phyloP scores from a whole-genome alignment of 208 protist species.

The Acanthamoeba sp. region DNA sequence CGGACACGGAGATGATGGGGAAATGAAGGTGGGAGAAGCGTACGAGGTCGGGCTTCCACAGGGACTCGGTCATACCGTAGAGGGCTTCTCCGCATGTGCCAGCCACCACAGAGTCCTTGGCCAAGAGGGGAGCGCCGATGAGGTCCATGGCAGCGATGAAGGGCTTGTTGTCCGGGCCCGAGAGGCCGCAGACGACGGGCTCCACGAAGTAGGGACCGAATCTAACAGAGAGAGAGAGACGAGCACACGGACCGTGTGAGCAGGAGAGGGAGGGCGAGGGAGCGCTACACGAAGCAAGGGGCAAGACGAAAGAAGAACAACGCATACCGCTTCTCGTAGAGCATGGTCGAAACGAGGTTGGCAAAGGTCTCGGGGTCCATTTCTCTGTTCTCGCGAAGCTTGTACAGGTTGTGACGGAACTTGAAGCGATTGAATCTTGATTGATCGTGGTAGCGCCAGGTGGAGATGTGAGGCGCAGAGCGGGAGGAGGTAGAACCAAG shows the following conservation, averaged over 20 bases:
- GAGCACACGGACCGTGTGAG: background rate
- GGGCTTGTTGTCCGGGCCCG: slow-evolving; percentile 93
- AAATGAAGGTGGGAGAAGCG: slow-evolving; percentile 22
- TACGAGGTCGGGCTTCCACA: slow-evolving; percentile 96
- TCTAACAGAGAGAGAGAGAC: slow-evolving; percentile 80
- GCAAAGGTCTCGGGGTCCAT: slow-evolving; percentile 88
- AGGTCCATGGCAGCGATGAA: slow-evolving; percentile 97
- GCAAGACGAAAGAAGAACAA: background rate
- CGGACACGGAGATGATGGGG: no score
- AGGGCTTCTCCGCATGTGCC: slow-evolving; percentile 97
- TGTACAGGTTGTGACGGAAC: slow-evolving; percentile 91
- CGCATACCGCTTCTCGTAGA: slow-evolving; percentile 90
- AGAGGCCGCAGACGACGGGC: slow-evolving; percentile 98
- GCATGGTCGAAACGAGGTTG: slow-evolving; percentile 87
- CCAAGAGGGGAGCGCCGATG: slow-evolving; percentile 95
- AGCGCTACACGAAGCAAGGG: no score
- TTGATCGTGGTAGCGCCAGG: background rate
- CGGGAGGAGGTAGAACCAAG: background rate
- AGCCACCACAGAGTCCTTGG: slow-evolving; percentile 97
- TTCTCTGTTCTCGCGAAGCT: slow-evolving; percentile 90
- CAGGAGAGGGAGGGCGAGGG: background rate
- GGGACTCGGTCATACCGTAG: slow-evolving; percentile 98
- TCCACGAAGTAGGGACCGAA: slow-evolving; percentile 99
- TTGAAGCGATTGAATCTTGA: slow-evolving; percentile 85
- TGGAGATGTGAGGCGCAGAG: background rate